Evolutionary conservation across 163 green algal genomes (phyloP), one percentile per base, ranked within the genome.

Genomic region (Chlorella variabilis): DNA sequence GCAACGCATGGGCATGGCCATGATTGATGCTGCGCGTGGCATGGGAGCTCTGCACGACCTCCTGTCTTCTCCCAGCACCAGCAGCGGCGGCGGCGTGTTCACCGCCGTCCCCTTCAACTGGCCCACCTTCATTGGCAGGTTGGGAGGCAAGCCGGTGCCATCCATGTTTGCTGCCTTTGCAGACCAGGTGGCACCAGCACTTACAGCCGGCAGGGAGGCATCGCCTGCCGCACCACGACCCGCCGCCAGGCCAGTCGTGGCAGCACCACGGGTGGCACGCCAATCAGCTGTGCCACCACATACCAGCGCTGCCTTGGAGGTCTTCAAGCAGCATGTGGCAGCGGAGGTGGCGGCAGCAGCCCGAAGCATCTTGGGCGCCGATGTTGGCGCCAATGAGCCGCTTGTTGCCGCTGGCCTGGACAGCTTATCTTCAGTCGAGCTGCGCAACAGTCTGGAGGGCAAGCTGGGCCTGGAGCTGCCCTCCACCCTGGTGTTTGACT

Each of bases 321-420:
- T 51, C 17, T 71, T 62, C 25, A 77, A 92, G 77, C 91, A 91
- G 1, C 88, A 96, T 23, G 95, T 96, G 87, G 90, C 90, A 61
- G 88, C 91, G 23, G 93, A 77, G 45, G 78, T 87, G 41, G 27
- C 58, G 18, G 65, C 75, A 20, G 65, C 58, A 25, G 82, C 85
- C 27, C 15, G 31, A 8, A 74, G 67, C 41, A 89, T 92, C 71
- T 38, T 92, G 20, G 83, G 76, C 49, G 18, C 33, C 7, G 67
- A 66, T 8, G n/a, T 89, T 29, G 48, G 31, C 15, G 11, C 66
- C 9, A 63, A 88, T 23, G 86, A 91, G 31, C 93, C 94, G 0
- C 84, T 97, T 25, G 92, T 96, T 84, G 87, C 87, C 8, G 87
- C 90, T 21, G 94, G 94, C 18, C 86, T 98, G 38, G 94, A 98